Base-by-base conservation (phyloP, 2,329 filamentous ascomycete species). In the Aspergillus bombycis region DNA sequence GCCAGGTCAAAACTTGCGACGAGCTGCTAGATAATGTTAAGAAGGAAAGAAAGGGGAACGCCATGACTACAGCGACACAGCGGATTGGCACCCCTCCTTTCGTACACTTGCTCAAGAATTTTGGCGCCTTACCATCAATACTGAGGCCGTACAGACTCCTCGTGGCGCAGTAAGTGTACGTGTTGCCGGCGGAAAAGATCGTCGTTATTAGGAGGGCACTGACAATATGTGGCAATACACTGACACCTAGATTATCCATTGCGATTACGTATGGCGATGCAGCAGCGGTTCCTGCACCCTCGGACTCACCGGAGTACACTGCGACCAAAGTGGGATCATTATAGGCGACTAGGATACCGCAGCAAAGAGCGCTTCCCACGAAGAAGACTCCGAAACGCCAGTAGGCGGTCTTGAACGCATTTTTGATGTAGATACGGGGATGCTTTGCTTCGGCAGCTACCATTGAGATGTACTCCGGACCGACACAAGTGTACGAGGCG, bases 311-410 rank as follows among this genome's bases (percentile, higher is more conserved):
- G 9, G 50, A 48, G n/a, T 58, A 52, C 41, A 60, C 52, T 0
- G 55, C 43, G 2, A 79, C 82, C 56, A 93, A 81, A 9, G 82
- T 80, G 0, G 79, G 72, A 69, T 93, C 86, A 60, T 90, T 83
- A 72, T 89, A 89, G 3, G 92, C 83, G 53, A 92, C 85, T 30
- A 92, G 75, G 58, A 92, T 88, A 7, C 90, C 89, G 3, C 92
- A 88, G 19, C 84, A 86, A 5, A 94, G 82, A 0, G 90, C 87
- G 1, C 90, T 90, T 2, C 91, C 84, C 43, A 92, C 85, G 77
- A 93, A 93, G 77, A 94, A 94, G 16, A 86, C 79, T 0, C 89
- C 88, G 50, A 94, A 82, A n/a, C 91, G 89, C 75, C 89, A 91
- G 74, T 92, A 92, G 1, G 93, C 89, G 57, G 89, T 87, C 64